Evolutionary conservation across 129 eudicot species (phyloP).

Genomic region (Pulicaria dysenterica): DNA sequence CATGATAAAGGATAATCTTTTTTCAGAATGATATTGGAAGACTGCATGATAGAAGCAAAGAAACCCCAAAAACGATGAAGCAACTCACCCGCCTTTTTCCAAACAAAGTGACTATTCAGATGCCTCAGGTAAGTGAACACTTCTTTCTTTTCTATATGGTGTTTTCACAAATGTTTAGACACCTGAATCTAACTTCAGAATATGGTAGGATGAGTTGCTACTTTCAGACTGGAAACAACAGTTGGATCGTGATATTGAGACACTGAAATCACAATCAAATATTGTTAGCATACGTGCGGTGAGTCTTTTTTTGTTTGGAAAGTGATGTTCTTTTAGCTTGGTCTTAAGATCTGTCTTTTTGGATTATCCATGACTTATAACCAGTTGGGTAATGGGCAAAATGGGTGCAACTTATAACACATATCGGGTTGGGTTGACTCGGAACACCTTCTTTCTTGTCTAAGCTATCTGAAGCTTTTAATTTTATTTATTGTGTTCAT

Average conservation of each 20-base stretch:
- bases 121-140: constrained; percentile 69
- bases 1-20: not conserved
- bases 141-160: not conserved
- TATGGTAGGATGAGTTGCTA: constrained; percentile 65
- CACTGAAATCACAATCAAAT: constrained; percentile 76
- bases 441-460: too few relatives aligned
- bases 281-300: constrained; percentile 67
- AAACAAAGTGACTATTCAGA: constrained; percentile 82
- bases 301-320: constrained; percentile 26
- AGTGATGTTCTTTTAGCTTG: too few relatives aligned
- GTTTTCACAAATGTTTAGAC: constrained; percentile 16
- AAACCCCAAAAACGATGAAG: constrained; percentile 82
- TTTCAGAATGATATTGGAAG: constrained; percentile 78
- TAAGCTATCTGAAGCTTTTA: too few relatives aligned
- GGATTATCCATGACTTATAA: too few relatives aligned
- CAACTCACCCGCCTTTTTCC: constrained; percentile 85
- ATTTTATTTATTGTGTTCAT: too few relatives aligned
- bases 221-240: constrained; percentile 85
- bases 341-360: too few relatives aligned
- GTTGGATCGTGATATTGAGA: constrained; percentile 83
- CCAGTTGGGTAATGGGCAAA: too few relatives aligned
- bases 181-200: not conserved
- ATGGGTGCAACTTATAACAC: too few relatives aligned
- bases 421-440: too few relatives aligned
- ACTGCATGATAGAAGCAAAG: constrained; percentile 83